Percentiles rank a stretch among this genome's conserved stretches.
These are phyloP conservation scores for Mycena kentingensis DNA, from an alignment of 768 basidiomycete species.

Conservation along the genomic window DNA sequence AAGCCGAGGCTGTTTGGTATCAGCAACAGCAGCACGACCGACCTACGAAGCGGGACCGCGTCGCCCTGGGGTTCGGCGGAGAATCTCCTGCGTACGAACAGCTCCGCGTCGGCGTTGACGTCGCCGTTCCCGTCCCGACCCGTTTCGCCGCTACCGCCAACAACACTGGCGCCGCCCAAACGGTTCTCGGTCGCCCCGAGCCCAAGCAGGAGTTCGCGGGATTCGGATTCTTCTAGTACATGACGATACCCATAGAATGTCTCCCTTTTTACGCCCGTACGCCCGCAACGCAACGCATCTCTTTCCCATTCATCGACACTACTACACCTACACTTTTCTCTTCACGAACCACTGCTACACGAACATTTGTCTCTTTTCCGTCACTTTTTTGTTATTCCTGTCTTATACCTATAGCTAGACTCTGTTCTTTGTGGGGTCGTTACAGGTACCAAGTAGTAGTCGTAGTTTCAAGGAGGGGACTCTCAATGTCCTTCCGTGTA, in stretches of 20 bases:
- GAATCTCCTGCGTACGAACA: conserved; percentile 31
- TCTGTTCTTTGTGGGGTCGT: neutral
- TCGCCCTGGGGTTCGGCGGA: conserved; percentile 29
- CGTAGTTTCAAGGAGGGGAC: neutral
- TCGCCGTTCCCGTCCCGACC: conserved; percentile 37
- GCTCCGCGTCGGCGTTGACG: conserved; percentile 45
- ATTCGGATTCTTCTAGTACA: neutral
- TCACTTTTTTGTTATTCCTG: too few species aligned
- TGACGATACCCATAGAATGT: too few species aligned
- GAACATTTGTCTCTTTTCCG: too few species aligned
- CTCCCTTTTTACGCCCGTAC: too few species aligned
- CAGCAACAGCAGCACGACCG: conserved; percentile 51
- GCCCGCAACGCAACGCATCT: too few species aligned
- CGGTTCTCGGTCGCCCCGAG: neutral
- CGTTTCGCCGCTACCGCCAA: conserved; percentile 36
- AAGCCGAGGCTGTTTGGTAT: conserved; percentile 48
- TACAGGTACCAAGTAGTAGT: neutral
- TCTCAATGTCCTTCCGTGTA: conserved; percentile 9
- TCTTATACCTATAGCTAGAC: too few species aligned
- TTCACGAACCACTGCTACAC: too few species aligned
- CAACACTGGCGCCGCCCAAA: conserved; percentile 29
- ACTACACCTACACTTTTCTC: too few species aligned
- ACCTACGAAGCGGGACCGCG: conserved; percentile 33
- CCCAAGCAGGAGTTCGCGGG: neutral
- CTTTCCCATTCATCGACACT: too few species aligned